phyloP scores from a whole-genome alignment of 1,284 basidiomycete genomes.

The Ganoderma leucocontextum region DNA sequence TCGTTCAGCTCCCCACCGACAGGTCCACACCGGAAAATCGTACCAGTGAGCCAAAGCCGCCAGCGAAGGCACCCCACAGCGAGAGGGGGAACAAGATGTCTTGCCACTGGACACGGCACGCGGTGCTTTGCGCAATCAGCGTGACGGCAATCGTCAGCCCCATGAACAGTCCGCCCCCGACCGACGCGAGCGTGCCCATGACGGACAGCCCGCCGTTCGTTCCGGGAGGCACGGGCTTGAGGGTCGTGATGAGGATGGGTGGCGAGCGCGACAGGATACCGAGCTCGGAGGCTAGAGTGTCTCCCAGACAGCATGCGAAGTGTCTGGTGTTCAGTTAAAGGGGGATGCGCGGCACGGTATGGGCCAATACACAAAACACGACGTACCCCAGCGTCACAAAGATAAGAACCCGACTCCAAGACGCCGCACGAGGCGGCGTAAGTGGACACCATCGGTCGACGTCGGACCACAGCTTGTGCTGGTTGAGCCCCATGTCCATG shows the following conservation, averaged over 20 bases:
- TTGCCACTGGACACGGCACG: constrained; percentile 50
- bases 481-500: constrained; percentile 12
- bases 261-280: constrained; percentile 79
- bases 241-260: constrained; percentile 81
- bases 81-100: constrained; percentile 54
- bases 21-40: constrained; percentile 34
- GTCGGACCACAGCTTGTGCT: constrained; percentile 35
- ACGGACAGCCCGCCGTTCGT: constrained; percentile 91
- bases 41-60: constrained; percentile 81
- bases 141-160: constrained; percentile 66
- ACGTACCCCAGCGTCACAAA: constrained; percentile 77
- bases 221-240: constrained; percentile 81
- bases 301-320: constrained; percentile 85
- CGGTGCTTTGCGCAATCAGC: constrained; percentile 70
- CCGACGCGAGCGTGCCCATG: constrained; percentile 78
- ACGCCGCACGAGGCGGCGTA: constrained; percentile 46
- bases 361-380: background rate
- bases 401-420: constrained; percentile 67
- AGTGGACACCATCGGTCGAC: constrained; percentile 63
- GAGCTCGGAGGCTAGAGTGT: constrained; percentile 84
- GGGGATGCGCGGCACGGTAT: background rate
- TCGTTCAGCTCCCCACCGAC: background rate
- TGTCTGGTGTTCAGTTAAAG: constrained; percentile 55
- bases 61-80: constrained; percentile 69
- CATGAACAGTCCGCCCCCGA: constrained; percentile 78